Percentiles rank a stretch among this genome's conserved stretches.
These are phyloP conservation scores for Clitoria ternatea DNA, from an alignment of 306 rosid species.

Conservation along the genomic window DNA sequence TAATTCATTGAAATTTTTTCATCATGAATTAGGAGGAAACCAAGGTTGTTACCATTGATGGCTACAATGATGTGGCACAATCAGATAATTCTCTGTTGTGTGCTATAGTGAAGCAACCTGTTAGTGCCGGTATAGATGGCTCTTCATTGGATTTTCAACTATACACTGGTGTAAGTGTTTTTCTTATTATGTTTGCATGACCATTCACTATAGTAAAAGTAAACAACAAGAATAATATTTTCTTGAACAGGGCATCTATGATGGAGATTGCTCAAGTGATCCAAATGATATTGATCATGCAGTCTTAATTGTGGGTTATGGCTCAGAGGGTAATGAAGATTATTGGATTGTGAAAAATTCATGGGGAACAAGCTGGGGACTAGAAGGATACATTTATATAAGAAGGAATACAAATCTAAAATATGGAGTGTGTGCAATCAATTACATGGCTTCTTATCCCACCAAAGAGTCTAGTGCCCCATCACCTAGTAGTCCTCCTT, in stretches of 20 bases:
- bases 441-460: constrained; percentile 73
- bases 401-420: constrained; percentile 52
- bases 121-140: constrained; percentile 69
- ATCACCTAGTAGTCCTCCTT: constrained; percentile 54
- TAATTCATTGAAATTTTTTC: not conserved
- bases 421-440: constrained; percentile 74
- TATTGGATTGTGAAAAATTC: constrained; percentile 88
- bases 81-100: constrained; percentile 54
- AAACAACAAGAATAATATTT: not conserved
- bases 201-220: not conserved
- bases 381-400: constrained; percentile 56
- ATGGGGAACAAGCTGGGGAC: constrained; percentile 82
- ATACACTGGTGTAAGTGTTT: constrained; percentile 58
- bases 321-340: constrained; percentile 61
- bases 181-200: not conserved
- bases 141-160: constrained; percentile 67
- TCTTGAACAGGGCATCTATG: constrained; percentile 64
- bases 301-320: constrained; percentile 64
- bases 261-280: constrained; percentile 68
- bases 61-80: constrained; percentile 55
- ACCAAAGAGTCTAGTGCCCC: constrained; percentile 61
- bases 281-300: constrained; percentile 79
- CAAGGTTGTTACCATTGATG: constrained; percentile 55
- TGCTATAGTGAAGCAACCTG: constrained; percentile 61
- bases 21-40: constrained; percentile 47